Conservation (phyloP, 2,329 filamentous ascomycete species). For the Pestalotiopsis sp. region DNA sequence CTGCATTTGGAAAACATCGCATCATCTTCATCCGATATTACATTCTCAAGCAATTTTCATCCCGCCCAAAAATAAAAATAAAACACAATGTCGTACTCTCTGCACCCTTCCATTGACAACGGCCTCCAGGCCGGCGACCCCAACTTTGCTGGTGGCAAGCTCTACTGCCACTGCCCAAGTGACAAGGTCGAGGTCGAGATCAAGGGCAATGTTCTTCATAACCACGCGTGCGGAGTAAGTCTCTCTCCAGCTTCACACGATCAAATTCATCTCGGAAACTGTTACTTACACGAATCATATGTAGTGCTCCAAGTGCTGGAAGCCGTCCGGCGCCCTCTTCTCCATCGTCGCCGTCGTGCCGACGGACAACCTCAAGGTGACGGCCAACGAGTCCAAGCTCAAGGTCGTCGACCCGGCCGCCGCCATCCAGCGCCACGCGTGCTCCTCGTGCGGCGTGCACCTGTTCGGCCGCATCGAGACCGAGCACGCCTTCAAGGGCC, state of each 20-base stretch:
- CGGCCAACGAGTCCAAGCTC: conserved; percentile 61
- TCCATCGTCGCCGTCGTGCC: conserved; percentile 65
- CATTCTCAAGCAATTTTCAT: not conserved
- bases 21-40: not conserved
- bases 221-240: conserved; percentile 64
- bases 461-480: conserved; percentile 67
- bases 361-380: conserved; percentile 54
- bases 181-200: conserved; percentile 62
- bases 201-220: conserved; percentile 62
- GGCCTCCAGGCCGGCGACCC: conserved; percentile 58
- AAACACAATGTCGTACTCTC: conserved; percentile 39
- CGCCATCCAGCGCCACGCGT: conserved; percentile 63
- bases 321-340: conserved; percentile 65
- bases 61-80: not conserved
- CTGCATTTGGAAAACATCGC: not conserved
- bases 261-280: too few species aligned
- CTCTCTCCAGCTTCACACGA: too few species aligned
- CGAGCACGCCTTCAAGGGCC: conserved; percentile 67
- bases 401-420: conserved; percentile 56
- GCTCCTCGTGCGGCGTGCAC: conserved; percentile 62
- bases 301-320: conserved; percentile 71
- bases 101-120: conserved; percentile 67
- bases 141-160: conserved; percentile 60
- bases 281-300: not conserved
- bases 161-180: conserved; percentile 61